Evolutionary conservation across 2,329 filamentous ascomycete species (phyloP).

Genomic region (Talaromyces marneffei): DNA sequence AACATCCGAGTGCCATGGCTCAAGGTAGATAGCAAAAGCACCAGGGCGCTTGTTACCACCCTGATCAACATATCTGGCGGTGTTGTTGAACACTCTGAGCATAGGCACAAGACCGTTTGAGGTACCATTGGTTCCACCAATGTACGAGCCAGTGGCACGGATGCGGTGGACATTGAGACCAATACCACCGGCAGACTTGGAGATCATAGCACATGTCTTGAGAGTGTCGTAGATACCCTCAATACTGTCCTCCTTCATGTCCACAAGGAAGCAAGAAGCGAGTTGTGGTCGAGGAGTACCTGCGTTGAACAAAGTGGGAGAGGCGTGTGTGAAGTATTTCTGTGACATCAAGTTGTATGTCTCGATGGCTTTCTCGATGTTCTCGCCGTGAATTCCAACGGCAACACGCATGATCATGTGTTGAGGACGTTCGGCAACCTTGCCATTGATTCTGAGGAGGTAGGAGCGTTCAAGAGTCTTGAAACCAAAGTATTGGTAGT

Average conservation of each 20-base stretch:
- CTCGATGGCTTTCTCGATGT: conserved; percentile 91
- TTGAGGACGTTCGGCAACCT: conserved; percentile 94
- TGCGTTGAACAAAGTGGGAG: conserved; percentile 95
- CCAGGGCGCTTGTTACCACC: conserved; percentile 98
- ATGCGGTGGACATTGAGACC: conserved; percentile 95
- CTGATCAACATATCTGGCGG: conserved; percentile 95
- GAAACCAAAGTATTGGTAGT: conserved; percentile 99
- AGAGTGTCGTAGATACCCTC: conserved; percentile 98
- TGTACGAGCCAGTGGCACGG: conserved; percentile 94
- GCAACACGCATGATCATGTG: conserved; percentile 99
- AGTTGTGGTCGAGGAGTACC: conserved; percentile 92
- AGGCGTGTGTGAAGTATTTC: conserved; percentile 98
- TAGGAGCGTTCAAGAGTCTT: conserved; percentile 98
- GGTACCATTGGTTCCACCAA: conserved; percentile 94
- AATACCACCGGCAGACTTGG: conserved; percentile 97
- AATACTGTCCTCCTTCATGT: conserved; percentile 99
- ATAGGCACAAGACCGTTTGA: conserved; percentile 97
- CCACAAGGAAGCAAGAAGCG: conserved; percentile 96
- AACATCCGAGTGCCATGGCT: conserved; percentile 97
- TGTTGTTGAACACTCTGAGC: conserved; percentile 99
- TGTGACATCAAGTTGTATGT: conserved; percentile 99
- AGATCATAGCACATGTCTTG: conserved; percentile 99
- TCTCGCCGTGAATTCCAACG: conserved; percentile 91
- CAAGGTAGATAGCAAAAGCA: conserved; percentile 96
- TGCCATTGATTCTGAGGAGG: conserved; percentile 87